Base-by-base conservation (phyloP, 352 stramenopile genomes). In the Elongisporangium undulatum region DNA sequence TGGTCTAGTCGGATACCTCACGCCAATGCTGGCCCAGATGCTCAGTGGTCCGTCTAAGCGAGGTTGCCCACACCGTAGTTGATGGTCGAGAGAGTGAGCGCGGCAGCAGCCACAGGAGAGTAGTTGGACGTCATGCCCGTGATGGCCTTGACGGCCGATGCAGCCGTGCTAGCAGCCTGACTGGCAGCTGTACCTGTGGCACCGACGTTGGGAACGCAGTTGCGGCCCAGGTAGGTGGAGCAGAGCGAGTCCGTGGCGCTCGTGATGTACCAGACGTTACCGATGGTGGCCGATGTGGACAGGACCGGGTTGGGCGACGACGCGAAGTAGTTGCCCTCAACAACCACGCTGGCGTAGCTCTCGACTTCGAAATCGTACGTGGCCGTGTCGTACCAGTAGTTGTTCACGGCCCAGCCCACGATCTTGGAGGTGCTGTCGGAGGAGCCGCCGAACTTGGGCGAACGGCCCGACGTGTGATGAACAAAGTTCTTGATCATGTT, bases 271-370 rank as follows among this genome's bases (percentile, higher is more conserved):
- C 34, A 45, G 34, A 45, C 34, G 4, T 45, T 45, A 12, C 34
- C 34, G 10, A 41, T 10, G 2, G 34, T 45, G 1, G 1, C 34
- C 9, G 34, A 16, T 1, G 34, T 17, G 10, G 34, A 15, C 29
- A 41, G 29, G 9, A 41, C 8, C 29, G 29, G 29, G 29, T 41
- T 41, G 29, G 29, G n/a, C n/a, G n/a, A n/a, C n/a, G n/a, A n/a
- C n/a, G n/a, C 69, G 45, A 79, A 75, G 66, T 68, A 78, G 59
- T 81, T 80, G 15, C 64, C 69, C 34, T 81, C 72, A 7, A 60
- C 57, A 7, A 81, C 52, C 50, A 77, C 72, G 19, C 57, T 60
- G 2, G 59, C 63, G 20, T 63, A 58, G 4, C 16, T 29, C 2
- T 59, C 63, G 1, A 55, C 51, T 34, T 69, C 63, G 22, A 77